Evolutionary conservation across 352 stramenopile genomes (phyloP), one percentile per base, ranked within the genome.

Genomic region (Phytophthora citrophthora): DNA sequence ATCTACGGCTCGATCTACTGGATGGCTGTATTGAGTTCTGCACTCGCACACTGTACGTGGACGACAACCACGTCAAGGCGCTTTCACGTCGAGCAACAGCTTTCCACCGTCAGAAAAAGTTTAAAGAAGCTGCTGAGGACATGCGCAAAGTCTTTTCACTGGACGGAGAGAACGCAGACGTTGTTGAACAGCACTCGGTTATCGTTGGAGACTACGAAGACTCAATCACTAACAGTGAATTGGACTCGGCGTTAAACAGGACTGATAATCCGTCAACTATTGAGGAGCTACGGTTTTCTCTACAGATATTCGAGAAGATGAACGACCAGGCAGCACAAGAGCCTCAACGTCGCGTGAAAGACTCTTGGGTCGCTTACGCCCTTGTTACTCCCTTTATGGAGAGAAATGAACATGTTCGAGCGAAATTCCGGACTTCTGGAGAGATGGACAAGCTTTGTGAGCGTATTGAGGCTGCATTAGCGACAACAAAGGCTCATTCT

Each of bases 201-300:
- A 80, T 94, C 20, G 82, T 90, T 44, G 86, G 81, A 0, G 83
- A 92, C 54, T 92, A 83, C 27, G 80, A 92, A 50, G 83, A 94
- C 49, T 69, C 69, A 0, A 43, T 77, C 8, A 68, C 51, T 5
- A 74, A 83, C 13, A 69, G 31, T 15, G 34, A 78, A 16, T 57
- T 94, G 8, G 50, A 73, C 23, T 38, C 43, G 13, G 61, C 44
- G 15, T 12, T 78, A 41, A 56, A 12, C 8, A 12, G 9, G 12
- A 12, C 29, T 12, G 29, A 34, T 15, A 40, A 23, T n/a, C 16
- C 47, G 4, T 67, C 65, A 15, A 43, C 34, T 1, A 63, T 74
- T 16, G 64, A 81, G 26, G 79, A 93, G 54, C 55, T 93, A 10
- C 70, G 67, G 0, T 86, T 88, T 40, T 66, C 85, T 0, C 31